These are phyloP conservation scores for Porodaedalea pini DNA, from an alignment of 1,284 basidiomycete genomes.

Conservation along the genomic window DNA sequence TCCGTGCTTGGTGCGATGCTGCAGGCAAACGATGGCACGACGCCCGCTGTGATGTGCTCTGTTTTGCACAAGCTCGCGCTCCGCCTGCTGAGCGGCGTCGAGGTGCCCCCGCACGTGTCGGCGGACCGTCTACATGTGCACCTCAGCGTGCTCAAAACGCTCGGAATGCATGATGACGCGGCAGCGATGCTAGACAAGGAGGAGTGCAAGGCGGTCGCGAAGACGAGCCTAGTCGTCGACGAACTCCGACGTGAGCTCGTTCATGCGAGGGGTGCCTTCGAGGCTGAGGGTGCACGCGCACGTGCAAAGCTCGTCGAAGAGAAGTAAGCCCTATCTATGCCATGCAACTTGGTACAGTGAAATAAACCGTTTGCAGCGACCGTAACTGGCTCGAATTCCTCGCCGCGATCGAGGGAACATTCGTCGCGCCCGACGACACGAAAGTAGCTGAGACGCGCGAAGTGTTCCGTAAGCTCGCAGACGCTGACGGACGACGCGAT, in stretches of 20 bases:
- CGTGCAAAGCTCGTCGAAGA: slow-evolving; percentile 52
- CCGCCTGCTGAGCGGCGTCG: slow-evolving; percentile 57
- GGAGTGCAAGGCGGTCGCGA: slow-evolving; percentile 60
- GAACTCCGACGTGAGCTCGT: slow-evolving; percentile 70
- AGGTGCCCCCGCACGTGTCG: slow-evolving; percentile 56
- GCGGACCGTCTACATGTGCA: slow-evolving; percentile 78
- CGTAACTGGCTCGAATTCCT: slow-evolving; percentile 85
- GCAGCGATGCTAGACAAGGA: slow-evolving; percentile 65
- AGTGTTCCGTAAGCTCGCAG: slow-evolving; percentile 54
- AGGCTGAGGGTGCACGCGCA: slow-evolving; percentile 59
- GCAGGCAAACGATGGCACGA: slow-evolving; percentile 68
- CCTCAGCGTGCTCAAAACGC: slow-evolving; percentile 64
- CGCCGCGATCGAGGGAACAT: slow-evolving; percentile 64
- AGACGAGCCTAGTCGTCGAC: slow-evolving; percentile 70
- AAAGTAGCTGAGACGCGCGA: slow-evolving; percentile 41
- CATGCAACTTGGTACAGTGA: slow-evolving; percentile 6
- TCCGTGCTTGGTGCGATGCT: slow-evolving; percentile 74
- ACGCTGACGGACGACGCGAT: slow-evolving; percentile 63
- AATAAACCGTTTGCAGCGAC: slow-evolving; percentile 46
- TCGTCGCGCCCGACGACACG: slow-evolving; percentile 35
- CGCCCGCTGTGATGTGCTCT: slow-evolving; percentile 55
- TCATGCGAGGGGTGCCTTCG: slow-evolving; percentile 47
- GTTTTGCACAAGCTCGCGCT: slow-evolving; percentile 72
- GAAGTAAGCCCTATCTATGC: slow-evolving; percentile 40
- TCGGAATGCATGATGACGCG: slow-evolving; percentile 67